phyloP scores from a whole-genome alignment of 148 eudicot species.

The Polygonum aviculare region DNA sequence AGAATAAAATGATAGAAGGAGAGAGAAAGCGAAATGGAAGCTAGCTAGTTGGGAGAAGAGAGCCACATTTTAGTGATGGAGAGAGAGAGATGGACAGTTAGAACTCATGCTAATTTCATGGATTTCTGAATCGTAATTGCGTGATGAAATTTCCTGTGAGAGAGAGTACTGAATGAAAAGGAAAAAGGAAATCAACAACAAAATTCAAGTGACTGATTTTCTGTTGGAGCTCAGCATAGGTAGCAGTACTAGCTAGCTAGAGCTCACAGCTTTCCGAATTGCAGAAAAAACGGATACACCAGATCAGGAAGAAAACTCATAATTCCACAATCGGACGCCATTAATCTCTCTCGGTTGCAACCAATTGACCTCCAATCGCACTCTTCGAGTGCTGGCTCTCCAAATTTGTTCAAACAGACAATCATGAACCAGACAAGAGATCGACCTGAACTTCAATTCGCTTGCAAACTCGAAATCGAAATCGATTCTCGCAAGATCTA shows the following conservation, averaged over 20 bases:
- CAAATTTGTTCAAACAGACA: neutral
- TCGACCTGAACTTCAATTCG: neutral
- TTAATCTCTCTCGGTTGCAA: neutral
- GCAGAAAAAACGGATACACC: neutral
- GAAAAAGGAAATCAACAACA: neutral
- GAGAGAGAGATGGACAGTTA: slow-evolving; percentile 8
- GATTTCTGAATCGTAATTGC: slow-evolving; percentile 3
- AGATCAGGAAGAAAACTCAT: slow-evolving; percentile 2
- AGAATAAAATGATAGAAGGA: neutral
- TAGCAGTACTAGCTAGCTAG: neutral
- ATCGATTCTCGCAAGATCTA: neutral
- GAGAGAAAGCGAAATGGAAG: slow-evolving; percentile 2
- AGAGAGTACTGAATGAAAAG: neutral
- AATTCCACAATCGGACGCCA: neutral
- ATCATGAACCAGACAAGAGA: neutral
- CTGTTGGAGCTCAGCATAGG: neutral
- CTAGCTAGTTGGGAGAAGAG: slow-evolving; percentile 4
- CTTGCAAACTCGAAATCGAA: neutral
- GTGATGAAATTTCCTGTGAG: slow-evolving; percentile 8
- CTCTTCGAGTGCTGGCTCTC: too few species aligned
- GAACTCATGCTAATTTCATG: slow-evolving; percentile 6
- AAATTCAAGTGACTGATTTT: neutral
- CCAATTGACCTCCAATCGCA: slow-evolving; percentile 4
- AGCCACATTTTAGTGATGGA: slow-evolving; percentile 6
- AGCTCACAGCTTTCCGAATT: neutral